Base-by-base conservation (phyloP, 371 early-diverging fungal genomes). In the Sporodiniella umbellata region DNA sequence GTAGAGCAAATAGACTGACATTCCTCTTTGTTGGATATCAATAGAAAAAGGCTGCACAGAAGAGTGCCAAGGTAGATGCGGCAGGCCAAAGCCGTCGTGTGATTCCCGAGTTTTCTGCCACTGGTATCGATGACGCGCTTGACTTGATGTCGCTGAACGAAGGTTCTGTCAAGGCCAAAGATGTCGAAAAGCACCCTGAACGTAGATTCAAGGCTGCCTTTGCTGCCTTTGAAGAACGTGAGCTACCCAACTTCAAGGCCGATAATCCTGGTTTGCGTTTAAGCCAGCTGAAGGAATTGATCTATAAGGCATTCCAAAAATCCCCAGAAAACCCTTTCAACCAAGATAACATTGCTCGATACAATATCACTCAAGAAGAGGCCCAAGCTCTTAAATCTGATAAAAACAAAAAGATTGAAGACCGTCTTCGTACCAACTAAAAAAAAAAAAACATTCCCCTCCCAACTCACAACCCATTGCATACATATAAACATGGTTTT, bases 311-410 rank as follows among this genome's bases (percentile, higher is more conserved):
- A 24, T 85, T 83, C 78, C 80, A 86, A 60, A 93, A 92, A 71
- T 83, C 91, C 2, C 89, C 89, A 10, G 89, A 92, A 22, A 93
- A 92, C 60, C 92, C 93, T 21, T 84, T 90, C 65, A 92, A 92
- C 69, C 90, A 92, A 75, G 68, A 71, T 18, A 79, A 80, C 38
- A 54, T 87, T 42, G n/a, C 81, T 18, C 66, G 78, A 17, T 86
- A 88, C 64, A 89, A 93, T 59, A 86, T 90, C 33, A 80, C 75
- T 25, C 71, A 66, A 47, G 74, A 80, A 2, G 84, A 88, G 11
- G 68, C 79, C 42, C 59, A 63, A 23, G 51, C 42, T 0, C 53
- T 76, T 24, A 63, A 83, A 38, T 62, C 57, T 17, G 46, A 63
- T 37, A 54, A 54, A 22, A 68, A 68, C 28, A 47, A 61, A 23